Base-by-base conservation (phyloP, 441 rosid genomes). In the Isatis lusitanica region DNA sequence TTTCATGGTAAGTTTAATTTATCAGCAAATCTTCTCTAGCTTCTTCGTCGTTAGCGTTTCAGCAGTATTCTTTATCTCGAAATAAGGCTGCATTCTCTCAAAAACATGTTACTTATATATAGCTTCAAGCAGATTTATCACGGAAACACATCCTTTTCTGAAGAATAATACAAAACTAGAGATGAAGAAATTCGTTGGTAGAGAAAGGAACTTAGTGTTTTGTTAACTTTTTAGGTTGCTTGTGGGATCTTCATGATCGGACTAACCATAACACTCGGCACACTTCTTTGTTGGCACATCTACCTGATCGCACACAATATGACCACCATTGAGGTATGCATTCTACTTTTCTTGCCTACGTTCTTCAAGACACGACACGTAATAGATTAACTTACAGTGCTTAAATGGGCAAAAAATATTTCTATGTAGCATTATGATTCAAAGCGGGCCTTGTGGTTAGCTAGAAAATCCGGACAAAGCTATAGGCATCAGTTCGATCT, bases 251-350 rank as follows among this genome's bases (percentile, higher is more conserved):
- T 91, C 84, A 78, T 90, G 51, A 71, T 88, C 15, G 93, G 95
- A 47, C 71, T 91, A 21, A 84, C 81, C 78, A 17, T 83, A 33
- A 88, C 91, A 36, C 86, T 94, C 17, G 81, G 89, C 7, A 79
- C 87, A 80, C 93, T 91, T 52, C 81, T 94, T 74, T 90, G 92
- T 79, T 91, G 97, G 98, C 97, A 91, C 81, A 78, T 94, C 74
- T 91, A 85, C 83, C 97, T 94, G 59, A 79, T 86, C 31, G 81
- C 87, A 63, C 90, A 88, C 68, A 94, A 94, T 78, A 91, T 90
- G 85, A 94, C 96, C 28, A 90, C 97, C 31, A 91, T 94, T 35
- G 98, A 94, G 98, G 64, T 68, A 52, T 8, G 4, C 58, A 7
- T 51, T 26, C 44, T 66, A 26, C 39, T 16, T 35, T 66, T 10